Evolutionary conservation across 2,329 filamentous ascomycete genomes (phyloP).

Genomic region (Fusarium haematococcum): DNA sequence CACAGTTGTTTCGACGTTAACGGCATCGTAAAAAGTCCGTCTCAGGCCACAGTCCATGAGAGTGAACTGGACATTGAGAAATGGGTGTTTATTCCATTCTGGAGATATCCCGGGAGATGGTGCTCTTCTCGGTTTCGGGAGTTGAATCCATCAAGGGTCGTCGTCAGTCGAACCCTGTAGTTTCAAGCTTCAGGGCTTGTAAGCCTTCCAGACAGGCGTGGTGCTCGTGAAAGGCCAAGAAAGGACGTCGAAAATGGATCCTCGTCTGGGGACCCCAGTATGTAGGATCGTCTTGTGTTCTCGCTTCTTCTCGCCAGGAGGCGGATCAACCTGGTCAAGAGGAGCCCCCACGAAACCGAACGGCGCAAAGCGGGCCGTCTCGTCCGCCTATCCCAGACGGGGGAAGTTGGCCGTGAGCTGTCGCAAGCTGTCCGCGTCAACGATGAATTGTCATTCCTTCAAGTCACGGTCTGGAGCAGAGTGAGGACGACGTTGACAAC

Average conservation of each 20-base stretch:
- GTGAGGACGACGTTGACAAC: neutral
- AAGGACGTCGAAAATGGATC: constrained; percentile 30
- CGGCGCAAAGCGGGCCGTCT: constrained; percentile 2
- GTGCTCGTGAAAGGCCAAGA: constrained; percentile 16
- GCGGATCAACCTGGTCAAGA: constrained; percentile 5
- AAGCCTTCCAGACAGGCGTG: neutral
- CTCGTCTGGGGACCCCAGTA: constrained; percentile 19
- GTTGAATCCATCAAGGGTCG: neutral
- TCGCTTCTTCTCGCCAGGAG: neutral
- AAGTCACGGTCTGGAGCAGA: neutral
- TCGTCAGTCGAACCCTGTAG: neutral
- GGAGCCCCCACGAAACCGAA: neutral
- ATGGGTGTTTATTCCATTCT: neutral
- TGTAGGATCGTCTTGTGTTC: constrained; percentile 9
- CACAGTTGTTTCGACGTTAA: neutral
- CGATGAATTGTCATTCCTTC: neutral
- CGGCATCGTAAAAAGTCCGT: neutral
- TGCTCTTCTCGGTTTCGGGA: neutral
- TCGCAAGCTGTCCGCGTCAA: neutral
- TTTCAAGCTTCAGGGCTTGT: neutral
- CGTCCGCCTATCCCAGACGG: neutral
- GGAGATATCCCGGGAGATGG: neutral
- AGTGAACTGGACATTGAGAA: neutral
- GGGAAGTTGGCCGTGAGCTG: neutral
- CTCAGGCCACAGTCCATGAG: neutral